These are phyloP conservation scores for Zoysia matrella DNA, from an alignment of 202 grass and related monocot species.

Conservation along the genomic window DNA sequence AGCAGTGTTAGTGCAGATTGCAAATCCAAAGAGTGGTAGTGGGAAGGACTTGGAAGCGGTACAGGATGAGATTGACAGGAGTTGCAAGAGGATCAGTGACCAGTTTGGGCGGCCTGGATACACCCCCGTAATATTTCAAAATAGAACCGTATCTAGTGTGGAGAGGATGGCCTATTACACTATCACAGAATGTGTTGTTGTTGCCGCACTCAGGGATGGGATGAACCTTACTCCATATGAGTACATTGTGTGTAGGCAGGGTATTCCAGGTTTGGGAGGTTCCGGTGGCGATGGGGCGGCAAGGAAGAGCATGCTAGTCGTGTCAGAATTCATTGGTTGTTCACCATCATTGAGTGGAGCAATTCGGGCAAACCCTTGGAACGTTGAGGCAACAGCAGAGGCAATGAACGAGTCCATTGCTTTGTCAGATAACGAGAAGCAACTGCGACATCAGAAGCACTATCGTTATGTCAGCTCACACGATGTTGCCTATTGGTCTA, in stretches of 20 bases:
- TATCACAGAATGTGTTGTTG: conserved; percentile 59
- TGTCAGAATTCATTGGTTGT: conserved; percentile 14
- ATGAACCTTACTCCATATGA: conserved; percentile 76
- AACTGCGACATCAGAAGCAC: conserved; percentile 71
- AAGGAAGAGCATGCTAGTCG: conserved; percentile 65
- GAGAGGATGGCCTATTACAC: conserved; percentile 64
- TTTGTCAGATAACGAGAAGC: conserved; percentile 69
- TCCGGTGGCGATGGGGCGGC: not conserved
- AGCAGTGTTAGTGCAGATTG: conserved; percentile 64
- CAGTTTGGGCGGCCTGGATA: conserved; percentile 51
- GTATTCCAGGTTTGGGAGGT: conserved; percentile 43
- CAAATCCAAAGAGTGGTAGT: conserved; percentile 49
- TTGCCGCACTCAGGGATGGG: conserved; percentile 69
- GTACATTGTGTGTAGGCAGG: conserved; percentile 68
- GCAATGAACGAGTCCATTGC: conserved; percentile 70
- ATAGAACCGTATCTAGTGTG: conserved; percentile 40
- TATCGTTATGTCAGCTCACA: conserved; percentile 68
- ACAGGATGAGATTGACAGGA: conserved; percentile 43
- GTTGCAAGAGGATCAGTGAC: conserved; percentile 48
- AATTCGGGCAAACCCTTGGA: conserved; percentile 74
- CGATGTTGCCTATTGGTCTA: conserved; percentile 72
- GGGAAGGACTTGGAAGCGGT: conserved; percentile 56
- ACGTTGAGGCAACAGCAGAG: conserved; percentile 65
- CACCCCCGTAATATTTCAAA: conserved; percentile 49
- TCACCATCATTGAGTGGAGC: conserved; percentile 70